phyloP scores from a whole-genome alignment of 345 rosid species.

The Eucalyptus curtisii region DNA sequence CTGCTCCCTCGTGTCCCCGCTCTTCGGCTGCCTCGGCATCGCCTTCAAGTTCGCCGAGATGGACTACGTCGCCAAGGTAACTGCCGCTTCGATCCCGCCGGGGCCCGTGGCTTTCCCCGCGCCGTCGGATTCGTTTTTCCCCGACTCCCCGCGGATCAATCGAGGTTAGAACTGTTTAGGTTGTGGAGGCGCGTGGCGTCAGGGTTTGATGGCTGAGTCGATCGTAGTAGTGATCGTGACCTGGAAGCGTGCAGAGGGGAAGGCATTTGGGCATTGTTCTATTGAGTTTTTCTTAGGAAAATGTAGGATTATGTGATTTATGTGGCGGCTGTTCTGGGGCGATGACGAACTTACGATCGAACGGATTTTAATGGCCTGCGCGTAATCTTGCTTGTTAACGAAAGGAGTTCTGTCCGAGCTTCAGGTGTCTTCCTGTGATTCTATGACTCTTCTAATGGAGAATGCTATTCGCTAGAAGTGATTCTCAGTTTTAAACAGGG shows the following conservation, averaged over 20 bases:
- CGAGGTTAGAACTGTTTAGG: background rate
- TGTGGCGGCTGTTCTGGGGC: too few relatives aligned
- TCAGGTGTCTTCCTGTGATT: background rate
- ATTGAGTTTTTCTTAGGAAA: too few relatives aligned
- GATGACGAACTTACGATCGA: too few relatives aligned
- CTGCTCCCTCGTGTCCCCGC: conserved; percentile 88
- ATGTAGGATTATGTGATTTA: too few relatives aligned
- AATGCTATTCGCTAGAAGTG: background rate
- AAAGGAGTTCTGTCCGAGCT: background rate
- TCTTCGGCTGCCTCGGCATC: conserved; percentile 79
- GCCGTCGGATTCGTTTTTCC: background rate
- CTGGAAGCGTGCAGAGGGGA: too few relatives aligned
- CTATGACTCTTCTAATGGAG: background rate
- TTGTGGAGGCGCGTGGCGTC: background rate
- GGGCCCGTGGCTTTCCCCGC: background rate
- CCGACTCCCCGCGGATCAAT: background rate
- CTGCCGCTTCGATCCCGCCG: background rate
- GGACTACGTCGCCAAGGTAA: conserved; percentile 95
- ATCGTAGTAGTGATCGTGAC: background rate
- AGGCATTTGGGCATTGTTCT: too few relatives aligned
- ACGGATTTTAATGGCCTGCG: background rate
- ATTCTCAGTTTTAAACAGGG: background rate
- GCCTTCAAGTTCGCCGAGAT: conserved; percentile 95
- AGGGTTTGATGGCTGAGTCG: background rate
- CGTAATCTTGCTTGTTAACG: background rate